A percentile compares a stretch with the other conserved stretches of the same genome.
phyloP scores from a whole-genome alignment of 2,329 filamentous ascomycete species.

The Fusarium sulawesiense region DNA sequence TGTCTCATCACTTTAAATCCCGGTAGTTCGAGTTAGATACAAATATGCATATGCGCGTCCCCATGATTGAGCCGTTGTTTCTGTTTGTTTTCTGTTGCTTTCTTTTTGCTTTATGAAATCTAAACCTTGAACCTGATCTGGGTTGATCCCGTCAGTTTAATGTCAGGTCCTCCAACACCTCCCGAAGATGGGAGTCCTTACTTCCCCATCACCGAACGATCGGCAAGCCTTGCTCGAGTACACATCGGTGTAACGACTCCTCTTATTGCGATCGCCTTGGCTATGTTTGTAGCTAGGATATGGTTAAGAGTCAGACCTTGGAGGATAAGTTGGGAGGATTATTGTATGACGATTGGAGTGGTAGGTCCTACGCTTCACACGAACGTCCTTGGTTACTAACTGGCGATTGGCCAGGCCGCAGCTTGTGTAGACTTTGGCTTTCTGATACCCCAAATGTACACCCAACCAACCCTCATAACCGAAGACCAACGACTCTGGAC shows the following conservation, averaged over 20 bases:
- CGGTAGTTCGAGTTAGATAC: not conserved
- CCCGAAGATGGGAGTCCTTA: constrained; percentile 15
- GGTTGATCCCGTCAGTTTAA: not conserved
- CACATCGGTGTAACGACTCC: not conserved
- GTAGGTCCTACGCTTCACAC: not conserved
- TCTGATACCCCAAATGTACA: constrained; percentile 13
- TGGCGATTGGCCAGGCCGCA: not conserved
- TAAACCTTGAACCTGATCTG: not conserved
- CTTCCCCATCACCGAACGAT: constrained; percentile 4
- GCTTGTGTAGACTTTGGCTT: constrained; percentile 13
- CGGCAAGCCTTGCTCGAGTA: not conserved
- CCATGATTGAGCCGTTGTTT: not conserved
- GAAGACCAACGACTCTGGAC: not conserved
- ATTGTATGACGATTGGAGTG: constrained; percentile 4
- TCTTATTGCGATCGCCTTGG: not conserved
- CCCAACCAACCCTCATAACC: not conserved
- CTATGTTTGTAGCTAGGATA: constrained; percentile 11
- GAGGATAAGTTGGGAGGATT: constrained; percentile 16
- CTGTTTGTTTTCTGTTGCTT: not conserved
- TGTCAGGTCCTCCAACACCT: not conserved
- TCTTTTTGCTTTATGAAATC: not conserved
- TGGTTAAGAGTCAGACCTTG: not conserved
- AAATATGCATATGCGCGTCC: constrained; percentile 14
- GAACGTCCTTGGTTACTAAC: not conserved
- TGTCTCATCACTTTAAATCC: constrained; percentile 2